phyloP scores from a whole-genome alignment of 2,329 filamentous ascomycete species.

The Ramularia endophylla region DNA sequence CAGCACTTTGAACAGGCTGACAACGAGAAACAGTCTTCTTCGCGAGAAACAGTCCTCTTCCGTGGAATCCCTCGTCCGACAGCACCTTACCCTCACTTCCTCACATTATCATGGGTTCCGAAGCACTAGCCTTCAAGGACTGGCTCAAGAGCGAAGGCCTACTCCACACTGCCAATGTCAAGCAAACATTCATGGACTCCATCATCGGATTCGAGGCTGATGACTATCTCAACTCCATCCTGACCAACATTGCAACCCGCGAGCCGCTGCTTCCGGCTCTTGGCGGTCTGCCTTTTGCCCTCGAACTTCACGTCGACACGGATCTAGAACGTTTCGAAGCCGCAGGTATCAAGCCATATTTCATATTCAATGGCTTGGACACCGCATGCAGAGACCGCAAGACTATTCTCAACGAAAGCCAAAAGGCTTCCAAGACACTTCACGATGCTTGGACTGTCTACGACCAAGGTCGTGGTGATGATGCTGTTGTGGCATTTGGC shows the following conservation, averaged over 20 bases:
- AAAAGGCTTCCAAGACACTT: conserved; percentile 23
- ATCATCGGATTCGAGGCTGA: conserved; percentile 52
- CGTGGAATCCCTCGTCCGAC: background rate
- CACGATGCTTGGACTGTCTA: conserved; percentile 80
- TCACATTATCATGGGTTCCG: conserved; percentile 1
- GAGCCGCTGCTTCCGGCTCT: conserved; percentile 88
- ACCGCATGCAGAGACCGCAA: conserved; percentile 22
- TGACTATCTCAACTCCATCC: conserved; percentile 76
- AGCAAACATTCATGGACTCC: conserved; percentile 27
- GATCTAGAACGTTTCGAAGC: conserved; percentile 69
- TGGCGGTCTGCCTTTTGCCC: conserved; percentile 76
- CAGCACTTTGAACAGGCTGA: too few relatives aligned
- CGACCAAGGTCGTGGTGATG: conserved; percentile 68
- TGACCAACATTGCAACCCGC: conserved; percentile 63
- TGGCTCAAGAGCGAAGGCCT: conserved; percentile 15
- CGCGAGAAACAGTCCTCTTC: too few relatives aligned
- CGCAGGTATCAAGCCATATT: conserved; percentile 66
- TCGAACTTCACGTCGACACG: conserved; percentile 64
- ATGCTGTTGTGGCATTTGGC: conserved; percentile 82
- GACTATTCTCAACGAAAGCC: conserved; percentile 21
- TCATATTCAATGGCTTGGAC: conserved; percentile 87
- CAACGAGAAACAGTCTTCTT: too few relatives aligned
- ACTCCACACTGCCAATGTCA: conserved; percentile 5
- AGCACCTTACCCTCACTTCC: background rate
- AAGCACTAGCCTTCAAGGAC: conserved; percentile 17